These are phyloP conservation scores for Trichoderma asperelloides DNA, from an alignment of 495 filamentous ascomycete genomes.

Conservation along the genomic window DNA sequence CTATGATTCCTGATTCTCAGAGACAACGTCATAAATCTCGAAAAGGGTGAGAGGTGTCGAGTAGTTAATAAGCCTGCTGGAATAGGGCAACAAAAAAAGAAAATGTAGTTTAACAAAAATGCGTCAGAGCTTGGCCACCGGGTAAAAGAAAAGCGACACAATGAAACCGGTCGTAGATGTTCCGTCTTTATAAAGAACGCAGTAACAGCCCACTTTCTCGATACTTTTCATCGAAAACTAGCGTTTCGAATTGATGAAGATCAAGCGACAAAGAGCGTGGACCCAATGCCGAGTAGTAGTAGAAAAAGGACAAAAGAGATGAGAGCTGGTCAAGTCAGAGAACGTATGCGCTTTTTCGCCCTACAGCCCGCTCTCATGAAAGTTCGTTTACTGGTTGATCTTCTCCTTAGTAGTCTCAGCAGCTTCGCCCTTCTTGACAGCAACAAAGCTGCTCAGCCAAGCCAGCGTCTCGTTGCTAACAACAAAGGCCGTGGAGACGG, in stretches of 20 bases:
- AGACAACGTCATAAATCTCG: not conserved
- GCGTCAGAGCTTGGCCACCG: not conserved
- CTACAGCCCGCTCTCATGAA: not conserved
- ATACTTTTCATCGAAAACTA: not conserved
- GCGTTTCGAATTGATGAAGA: not conserved
- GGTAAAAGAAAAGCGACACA: not conserved
- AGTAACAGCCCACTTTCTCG: not conserved
- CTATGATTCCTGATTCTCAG: not conserved
- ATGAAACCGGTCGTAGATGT: not conserved
- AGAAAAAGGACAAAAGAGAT: not conserved
- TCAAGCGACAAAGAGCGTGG: not conserved
- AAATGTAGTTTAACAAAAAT: not conserved
- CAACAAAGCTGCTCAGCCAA: constrained; percentile 47
- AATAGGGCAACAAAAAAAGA: not conserved
- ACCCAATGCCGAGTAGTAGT: not conserved
- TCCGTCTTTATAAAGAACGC: not conserved
- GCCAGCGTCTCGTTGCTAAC: constrained; percentile 58
- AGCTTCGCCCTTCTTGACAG: constrained; percentile 51
- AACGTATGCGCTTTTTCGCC: not conserved
- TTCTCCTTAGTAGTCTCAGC: constrained; percentile 46
- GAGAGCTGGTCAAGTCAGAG: not conserved
- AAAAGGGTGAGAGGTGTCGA: not conserved
- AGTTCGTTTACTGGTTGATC: constrained; percentile 14
- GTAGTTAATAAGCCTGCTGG: not conserved
- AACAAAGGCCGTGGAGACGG: constrained; percentile 63